A percentile compares a stretch with the other conserved stretches of the same genome.
phyloP scores from a whole-genome alignment of 768 basidiomycete genomes.

The Serendipita sp. region DNA sequence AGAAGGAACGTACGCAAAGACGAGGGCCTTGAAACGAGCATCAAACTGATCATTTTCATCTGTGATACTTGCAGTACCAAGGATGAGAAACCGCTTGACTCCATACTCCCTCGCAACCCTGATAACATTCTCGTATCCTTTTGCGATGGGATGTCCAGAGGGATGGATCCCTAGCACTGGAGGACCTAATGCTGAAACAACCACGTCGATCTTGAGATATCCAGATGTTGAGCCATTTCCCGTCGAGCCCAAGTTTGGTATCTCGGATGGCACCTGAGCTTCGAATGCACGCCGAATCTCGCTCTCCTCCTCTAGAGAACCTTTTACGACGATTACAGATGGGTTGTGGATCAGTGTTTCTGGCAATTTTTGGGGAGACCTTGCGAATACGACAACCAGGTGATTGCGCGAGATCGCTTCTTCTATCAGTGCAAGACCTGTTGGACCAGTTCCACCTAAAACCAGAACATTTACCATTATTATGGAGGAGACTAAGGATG shows the following conservation, averaged over 20 bases:
- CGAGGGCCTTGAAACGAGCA: slow-evolving; percentile 27
- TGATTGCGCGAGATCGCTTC: slow-evolving; percentile 30
- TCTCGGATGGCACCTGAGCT: slow-evolving; percentile 26
- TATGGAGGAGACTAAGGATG: no score
- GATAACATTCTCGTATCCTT: slow-evolving; percentile 39
- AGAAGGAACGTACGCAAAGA: slow-evolving; percentile 12
- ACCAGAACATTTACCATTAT: slow-evolving; percentile 37
- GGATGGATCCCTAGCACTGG: slow-evolving; percentile 22
- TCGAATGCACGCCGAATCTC: slow-evolving; percentile 35
- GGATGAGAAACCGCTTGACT: slow-evolving; percentile 43
- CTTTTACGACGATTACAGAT: slow-evolving; percentile 33
- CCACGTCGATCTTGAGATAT: slow-evolving; percentile 11
- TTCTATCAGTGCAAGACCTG: slow-evolving; percentile 39
- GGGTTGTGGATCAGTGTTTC: slow-evolving; percentile 29
- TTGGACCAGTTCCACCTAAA: slow-evolving; percentile 53
- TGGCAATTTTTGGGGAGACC: slow-evolving; percentile 47
- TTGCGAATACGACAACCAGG: slow-evolving; percentile 42
- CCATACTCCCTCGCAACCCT: slow-evolving; percentile 34
- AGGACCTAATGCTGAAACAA: slow-evolving; percentile 54
- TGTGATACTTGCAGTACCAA: slow-evolving; percentile 49
- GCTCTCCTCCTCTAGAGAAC: slow-evolving; percentile 36
- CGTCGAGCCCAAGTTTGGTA: neutral
- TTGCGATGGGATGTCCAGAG: slow-evolving; percentile 39
- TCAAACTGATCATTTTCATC: slow-evolving; percentile 45
- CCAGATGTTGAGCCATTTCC: neutral